Conservation (phyloP, 495 filamentous ascomycete genomes). For the Tuber calosporum region DNA sequence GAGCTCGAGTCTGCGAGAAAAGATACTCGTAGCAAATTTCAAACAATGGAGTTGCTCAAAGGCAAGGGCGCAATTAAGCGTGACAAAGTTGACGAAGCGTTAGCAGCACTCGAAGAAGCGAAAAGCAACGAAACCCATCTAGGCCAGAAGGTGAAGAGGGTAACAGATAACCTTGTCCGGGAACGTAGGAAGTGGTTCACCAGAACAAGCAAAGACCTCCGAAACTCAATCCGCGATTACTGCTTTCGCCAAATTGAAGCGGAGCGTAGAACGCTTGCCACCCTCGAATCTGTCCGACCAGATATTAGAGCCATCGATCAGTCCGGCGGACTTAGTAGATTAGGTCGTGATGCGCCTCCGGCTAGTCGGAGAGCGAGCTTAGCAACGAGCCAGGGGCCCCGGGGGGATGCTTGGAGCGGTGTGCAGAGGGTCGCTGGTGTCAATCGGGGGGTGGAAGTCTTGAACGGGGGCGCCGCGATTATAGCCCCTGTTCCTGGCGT, state of each 20-base stretch:
- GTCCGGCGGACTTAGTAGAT: slow-evolving; percentile 75
- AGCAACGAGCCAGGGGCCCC: slow-evolving; percentile 80
- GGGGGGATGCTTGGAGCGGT: slow-evolving; percentile 95
- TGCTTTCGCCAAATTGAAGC: slow-evolving; percentile 91
- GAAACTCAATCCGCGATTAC: slow-evolving; percentile 78
- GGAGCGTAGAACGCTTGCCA: slow-evolving; percentile 84
- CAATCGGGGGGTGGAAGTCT: slow-evolving; percentile 52
- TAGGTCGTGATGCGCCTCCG: slow-evolving; percentile 84
- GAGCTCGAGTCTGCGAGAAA: slow-evolving; percentile 86
- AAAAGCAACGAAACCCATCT: slow-evolving; percentile 69
- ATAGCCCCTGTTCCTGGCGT: slow-evolving; percentile 30
- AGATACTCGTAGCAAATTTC: slow-evolving; percentile 64
- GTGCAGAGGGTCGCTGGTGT: slow-evolving; percentile 72
- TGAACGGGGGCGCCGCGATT: slow-evolving; percentile 42
- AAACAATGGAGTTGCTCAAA: slow-evolving; percentile 82
- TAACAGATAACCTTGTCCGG: slow-evolving; percentile 77
- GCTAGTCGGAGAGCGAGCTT: slow-evolving; percentile 65
- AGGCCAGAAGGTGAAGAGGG: slow-evolving; percentile 70
- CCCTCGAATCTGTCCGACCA: slow-evolving; percentile 81
- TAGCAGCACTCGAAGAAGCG: slow-evolving; percentile 80
- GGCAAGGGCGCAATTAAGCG: slow-evolving; percentile 70
- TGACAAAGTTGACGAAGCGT: slow-evolving; percentile 96
- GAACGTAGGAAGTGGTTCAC: slow-evolving; percentile 90
- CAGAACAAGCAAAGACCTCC: slow-evolving; percentile 72
- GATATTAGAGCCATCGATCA: slow-evolving; percentile 90